Percentiles rank a stretch among this genome's conserved stretches.
These are phyloP conservation scores for Brassica balearica DNA, from an alignment of 441 rosid genomes.

Conservation along the genomic window DNA sequence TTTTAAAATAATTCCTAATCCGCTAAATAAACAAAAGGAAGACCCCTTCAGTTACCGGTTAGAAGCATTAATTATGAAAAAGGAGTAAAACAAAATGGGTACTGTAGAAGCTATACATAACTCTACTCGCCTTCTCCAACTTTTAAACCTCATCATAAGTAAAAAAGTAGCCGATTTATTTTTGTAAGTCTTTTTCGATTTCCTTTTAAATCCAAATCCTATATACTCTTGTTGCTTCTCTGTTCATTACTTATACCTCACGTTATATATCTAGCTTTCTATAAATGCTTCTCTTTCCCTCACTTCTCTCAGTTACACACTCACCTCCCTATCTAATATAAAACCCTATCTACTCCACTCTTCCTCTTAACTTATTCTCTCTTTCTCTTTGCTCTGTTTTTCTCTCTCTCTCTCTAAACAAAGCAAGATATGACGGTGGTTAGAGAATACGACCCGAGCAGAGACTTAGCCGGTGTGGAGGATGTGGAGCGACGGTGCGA, in stretches of 20 bases:
- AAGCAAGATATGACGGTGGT: conserved; percentile 44
- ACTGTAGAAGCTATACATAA: conserved; percentile 25
- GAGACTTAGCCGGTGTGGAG: conserved; percentile 68
- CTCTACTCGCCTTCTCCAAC: conserved; percentile 40
- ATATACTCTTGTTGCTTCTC: conserved; percentile 34
- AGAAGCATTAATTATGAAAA: not conserved
- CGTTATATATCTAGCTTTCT: conserved; percentile 43
- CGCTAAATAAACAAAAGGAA: not conserved
- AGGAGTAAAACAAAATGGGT: not conserved
- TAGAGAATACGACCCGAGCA: conserved; percentile 69
- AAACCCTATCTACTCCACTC: conserved; percentile 23
- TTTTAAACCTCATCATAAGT: conserved; percentile 41
- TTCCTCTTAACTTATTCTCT: not conserved
- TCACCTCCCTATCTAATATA: conserved; percentile 32
- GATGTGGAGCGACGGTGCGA: conserved; percentile 87
- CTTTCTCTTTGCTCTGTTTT: not conserved
- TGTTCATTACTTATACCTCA: conserved; percentile 48
- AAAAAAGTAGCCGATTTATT: conserved; percentile 4
- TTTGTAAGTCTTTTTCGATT: conserved; percentile 11
- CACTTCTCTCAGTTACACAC: conserved; percentile 15
- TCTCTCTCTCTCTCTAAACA: conserved; percentile 27
- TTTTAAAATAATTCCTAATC: not conserved
- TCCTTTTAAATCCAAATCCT: conserved; percentile 41
- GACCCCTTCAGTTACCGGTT: not conserved
- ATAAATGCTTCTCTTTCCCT: conserved; percentile 38